Percentiles rank a stretch among this genome's conserved stretches.
These are phyloP conservation scores for Paraconiothyrium sp. DNA, from an alignment of 2,329 filamentous ascomycete species.

Conservation along the genomic window DNA sequence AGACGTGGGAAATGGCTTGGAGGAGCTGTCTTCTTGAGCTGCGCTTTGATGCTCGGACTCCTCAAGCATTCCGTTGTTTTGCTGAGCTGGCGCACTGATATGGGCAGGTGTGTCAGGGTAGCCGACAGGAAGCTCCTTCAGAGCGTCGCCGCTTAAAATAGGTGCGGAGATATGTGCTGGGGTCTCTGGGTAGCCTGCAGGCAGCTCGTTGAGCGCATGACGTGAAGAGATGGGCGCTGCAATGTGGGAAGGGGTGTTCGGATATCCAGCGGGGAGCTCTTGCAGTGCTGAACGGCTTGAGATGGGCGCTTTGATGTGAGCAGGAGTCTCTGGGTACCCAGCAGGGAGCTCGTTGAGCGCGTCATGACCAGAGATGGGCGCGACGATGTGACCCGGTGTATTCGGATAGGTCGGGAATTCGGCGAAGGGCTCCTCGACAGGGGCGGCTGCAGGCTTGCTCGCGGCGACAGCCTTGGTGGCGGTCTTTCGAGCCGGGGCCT, in stretches of 20 bases:
- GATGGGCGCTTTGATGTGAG: slow-evolving; percentile 18
- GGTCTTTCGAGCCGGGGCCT: slow-evolving; percentile 20
- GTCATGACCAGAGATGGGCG: slow-evolving; percentile 6
- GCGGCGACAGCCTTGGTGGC: slow-evolving; percentile 14
- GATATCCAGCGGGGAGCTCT: slow-evolving; percentile 24
- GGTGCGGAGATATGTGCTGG: slow-evolving; percentile 16
- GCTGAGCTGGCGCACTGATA: slow-evolving; percentile 2
- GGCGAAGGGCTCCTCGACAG: slow-evolving; percentile 33
- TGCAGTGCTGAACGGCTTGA: slow-evolving; percentile 1
- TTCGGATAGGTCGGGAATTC: not conserved
- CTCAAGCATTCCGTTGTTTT: no score
- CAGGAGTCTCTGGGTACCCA: slow-evolving; percentile 32
- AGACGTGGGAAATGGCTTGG: not conserved
- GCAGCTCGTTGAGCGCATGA: slow-evolving; percentile 25
- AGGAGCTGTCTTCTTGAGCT: not conserved
- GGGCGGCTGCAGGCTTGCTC: slow-evolving; percentile 8
- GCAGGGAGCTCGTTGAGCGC: slow-evolving; percentile 12
- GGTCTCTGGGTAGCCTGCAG: slow-evolving; percentile 9
- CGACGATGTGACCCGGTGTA: not conserved
- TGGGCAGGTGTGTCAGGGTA: not conserved
- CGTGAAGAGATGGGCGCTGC: slow-evolving; percentile 22
- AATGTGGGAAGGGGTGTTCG: slow-evolving; percentile 29
- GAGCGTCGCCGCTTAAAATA: not conserved
- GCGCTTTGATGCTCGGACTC: not conserved
- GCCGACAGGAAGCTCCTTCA: not conserved